Conservation (phyloP, 306 rosid genomes). For the Vigna radiata region DNA sequence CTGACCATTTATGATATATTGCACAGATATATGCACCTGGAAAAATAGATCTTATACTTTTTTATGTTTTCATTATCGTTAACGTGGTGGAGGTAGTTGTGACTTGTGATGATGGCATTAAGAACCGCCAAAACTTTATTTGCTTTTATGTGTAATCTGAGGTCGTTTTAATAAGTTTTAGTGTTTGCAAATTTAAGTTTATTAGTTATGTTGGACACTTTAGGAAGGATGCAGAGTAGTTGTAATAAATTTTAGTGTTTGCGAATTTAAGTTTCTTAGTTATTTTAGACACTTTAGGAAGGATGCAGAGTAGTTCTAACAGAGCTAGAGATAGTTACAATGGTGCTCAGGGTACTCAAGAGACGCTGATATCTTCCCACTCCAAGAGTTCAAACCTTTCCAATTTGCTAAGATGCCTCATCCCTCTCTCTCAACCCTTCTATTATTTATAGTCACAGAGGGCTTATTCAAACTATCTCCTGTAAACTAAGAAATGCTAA, state of each 20-base stretch:
- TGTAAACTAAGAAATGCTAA: not conserved
- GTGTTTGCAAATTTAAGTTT: conserved; percentile 6
- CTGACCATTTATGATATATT: conserved; percentile 3
- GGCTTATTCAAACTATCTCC: not conserved
- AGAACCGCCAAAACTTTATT: not conserved
- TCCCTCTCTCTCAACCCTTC: not conserved
- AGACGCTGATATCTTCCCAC: not conserved
- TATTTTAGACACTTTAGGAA: conserved; percentile 12
- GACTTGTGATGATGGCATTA: conserved; percentile 23
- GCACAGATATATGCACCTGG: not conserved
- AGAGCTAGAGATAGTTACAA: not conserved
- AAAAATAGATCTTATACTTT: not conserved
- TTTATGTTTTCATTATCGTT: not conserved
- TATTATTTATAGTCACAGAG: not conserved
- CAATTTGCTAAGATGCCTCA: not conserved
- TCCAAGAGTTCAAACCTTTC: not conserved
- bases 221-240: conserved; percentile 25
- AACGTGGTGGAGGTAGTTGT: conserved; percentile 7
- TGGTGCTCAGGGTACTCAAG: not conserved
- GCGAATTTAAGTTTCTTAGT: conserved; percentile 22
- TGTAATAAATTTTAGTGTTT: not conserved
- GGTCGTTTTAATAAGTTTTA: conserved; percentile 11
- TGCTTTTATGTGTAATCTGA: conserved; percentile 18
- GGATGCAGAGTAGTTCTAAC: conserved; percentile 19
- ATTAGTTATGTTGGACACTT: conserved; percentile 5